Percentiles rank a stretch among this genome's conserved stretches.
Conservation (phyloP, 2,329 filamentous ascomycete genomes). For the Curvularia eragrostidis region DNA sequence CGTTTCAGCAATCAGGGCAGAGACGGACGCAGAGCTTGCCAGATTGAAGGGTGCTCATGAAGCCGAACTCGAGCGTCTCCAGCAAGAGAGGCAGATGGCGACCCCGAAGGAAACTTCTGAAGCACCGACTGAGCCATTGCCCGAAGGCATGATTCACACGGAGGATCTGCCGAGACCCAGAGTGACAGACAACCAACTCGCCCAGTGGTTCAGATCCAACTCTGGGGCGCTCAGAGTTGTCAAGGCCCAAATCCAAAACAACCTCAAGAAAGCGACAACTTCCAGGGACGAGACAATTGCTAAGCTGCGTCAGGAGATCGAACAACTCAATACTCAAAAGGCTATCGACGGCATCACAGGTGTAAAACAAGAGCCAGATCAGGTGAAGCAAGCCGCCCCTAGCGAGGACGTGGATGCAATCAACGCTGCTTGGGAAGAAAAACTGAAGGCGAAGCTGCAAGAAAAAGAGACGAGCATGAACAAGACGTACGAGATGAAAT, state of each 20-base stretch:
- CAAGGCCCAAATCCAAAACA: conserved; percentile 18
- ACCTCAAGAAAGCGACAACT: conserved; percentile 11
- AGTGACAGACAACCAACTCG: conserved; percentile 19
- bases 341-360: conserved; percentile 12
- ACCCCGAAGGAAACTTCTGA: conserved; percentile 8
- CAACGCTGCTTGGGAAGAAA: conserved; percentile 48
- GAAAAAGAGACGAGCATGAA: conserved; percentile 61
- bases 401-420: conserved; percentile 27
- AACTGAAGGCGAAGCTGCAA: conserved; percentile 45
- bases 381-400: conserved; percentile 20
- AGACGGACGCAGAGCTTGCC: conserved; percentile 40
- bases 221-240: conserved; percentile 12
- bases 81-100: conserved; percentile 10
- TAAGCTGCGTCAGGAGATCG: conserved; percentile 17
- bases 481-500: conserved; percentile 65
- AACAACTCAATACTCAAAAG: conserved; percentile 23
- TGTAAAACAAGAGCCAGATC: conserved; percentile 23
- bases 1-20: conserved; percentile 60
- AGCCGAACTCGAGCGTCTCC: conserved; percentile 46
- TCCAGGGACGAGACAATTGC: conserved; percentile 8
- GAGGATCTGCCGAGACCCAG: conserved; percentile 24
- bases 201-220: conserved; percentile 18
- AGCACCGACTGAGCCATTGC: conserved; percentile 7
- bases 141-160: conserved; percentile 32
- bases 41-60: conserved; percentile 54